phyloP scores from a whole-genome alignment of 768 basidiomycete genomes.

The Suillus tomentosus region DNA sequence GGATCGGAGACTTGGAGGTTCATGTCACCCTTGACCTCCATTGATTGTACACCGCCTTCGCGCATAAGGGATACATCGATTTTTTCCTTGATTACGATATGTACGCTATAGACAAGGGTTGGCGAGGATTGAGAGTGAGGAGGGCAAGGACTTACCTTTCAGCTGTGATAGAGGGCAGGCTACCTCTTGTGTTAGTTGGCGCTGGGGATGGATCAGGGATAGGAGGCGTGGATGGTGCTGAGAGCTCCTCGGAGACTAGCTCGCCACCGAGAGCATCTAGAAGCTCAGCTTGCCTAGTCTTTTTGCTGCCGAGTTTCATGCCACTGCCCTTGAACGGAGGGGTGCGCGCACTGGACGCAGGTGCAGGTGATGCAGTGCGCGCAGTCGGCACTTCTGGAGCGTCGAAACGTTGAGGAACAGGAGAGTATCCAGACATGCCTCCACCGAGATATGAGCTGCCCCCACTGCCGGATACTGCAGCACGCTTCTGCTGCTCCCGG shows the following conservation, averaged over 20 bases:
- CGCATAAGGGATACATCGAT: conserved; percentile 80
- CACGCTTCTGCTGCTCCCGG: conserved; percentile 85
- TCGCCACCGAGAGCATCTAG: conserved; percentile 87
- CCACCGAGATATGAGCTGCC: conserved; percentile 66
- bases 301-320: conserved; percentile 96
- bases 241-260: conserved; percentile 53
- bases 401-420: conserved; percentile 71
- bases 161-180: conserved; percentile 71
- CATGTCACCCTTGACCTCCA: conserved; percentile 95
- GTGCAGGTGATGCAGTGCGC: conserved; percentile 43
- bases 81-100: conserved; percentile 82
- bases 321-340: conserved; percentile 92
- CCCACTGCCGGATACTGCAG: conserved; percentile 49
- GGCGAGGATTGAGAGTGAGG: background rate
- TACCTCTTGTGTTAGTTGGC: conserved; percentile 56
- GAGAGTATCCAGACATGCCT: conserved; percentile 67
- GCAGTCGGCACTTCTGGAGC: conserved; percentile 53
- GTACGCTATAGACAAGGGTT: conserved; percentile 56
- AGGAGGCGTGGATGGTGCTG: conserved; percentile 52
- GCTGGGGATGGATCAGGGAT: conserved; percentile 45
- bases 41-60: conserved; percentile 86
- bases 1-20: conserved; percentile 85
- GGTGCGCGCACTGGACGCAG: conserved; percentile 52
- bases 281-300: conserved; percentile 85
- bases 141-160: conserved; percentile 57